Evolutionary conservation across 2,329 filamentous ascomycete species (phyloP).

Genomic region (Trichoderma afroharzianum): DNA sequence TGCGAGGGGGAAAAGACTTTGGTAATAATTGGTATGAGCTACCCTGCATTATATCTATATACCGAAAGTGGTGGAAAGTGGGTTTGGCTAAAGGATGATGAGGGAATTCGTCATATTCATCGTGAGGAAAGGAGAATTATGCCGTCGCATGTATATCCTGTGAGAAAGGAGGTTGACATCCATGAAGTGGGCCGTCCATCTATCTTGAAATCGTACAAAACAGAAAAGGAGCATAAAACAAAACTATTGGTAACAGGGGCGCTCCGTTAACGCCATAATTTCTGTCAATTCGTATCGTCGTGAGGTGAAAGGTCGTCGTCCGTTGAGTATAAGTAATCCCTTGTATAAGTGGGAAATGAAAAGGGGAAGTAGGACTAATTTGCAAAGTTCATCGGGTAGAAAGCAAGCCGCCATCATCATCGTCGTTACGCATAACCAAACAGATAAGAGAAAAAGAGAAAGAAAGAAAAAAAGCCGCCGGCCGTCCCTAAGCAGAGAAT

Average conservation of each 20-base stretch:
- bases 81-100: background rate
- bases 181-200: background rate
- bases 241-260: background rate
- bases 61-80: background rate
- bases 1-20: background rate
- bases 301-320: background rate
- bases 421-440: background rate
- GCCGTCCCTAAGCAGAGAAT: constrained; percentile 6
- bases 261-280: background rate
- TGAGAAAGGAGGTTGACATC: background rate
- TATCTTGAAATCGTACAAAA: background rate
- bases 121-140: background rate
- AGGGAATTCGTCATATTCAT: background rate
- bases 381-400: background rate
- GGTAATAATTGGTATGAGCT: background rate
- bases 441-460: background rate
- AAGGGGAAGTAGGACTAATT: background rate
- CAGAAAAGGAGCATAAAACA: background rate
- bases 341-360: background rate
- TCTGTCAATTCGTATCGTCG: background rate
- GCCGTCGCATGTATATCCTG: background rate
- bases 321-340: background rate
- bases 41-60: background rate
- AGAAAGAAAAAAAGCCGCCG: background rate
- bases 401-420: background rate